Evolutionary conservation across 257 asterid genomes (phyloP), one percentile per base, ranked within the genome.

Genomic region (Echium plantagineum): DNA sequence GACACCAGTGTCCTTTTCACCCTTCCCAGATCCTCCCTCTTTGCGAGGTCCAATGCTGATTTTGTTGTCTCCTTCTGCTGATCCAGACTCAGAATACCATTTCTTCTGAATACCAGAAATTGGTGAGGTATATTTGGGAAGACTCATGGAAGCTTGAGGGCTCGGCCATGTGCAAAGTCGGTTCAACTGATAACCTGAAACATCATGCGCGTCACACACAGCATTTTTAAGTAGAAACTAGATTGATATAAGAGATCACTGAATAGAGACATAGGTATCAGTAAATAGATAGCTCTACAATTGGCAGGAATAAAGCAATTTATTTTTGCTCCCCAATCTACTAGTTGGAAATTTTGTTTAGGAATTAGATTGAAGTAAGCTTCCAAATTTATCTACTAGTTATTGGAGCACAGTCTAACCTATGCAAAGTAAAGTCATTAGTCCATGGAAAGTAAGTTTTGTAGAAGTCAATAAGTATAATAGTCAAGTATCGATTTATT

Each of bases 21-120:
- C 76, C 24, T 75, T 74, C 63, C 58, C 74, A 15, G 76, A 77
- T 64, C 71, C 87, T 52, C 59, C 72, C 21, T 69, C 79, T 59
- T 72, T 83, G 3, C 48, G 81, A 48, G 87, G 96, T 63, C 85
- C 88, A 24, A 79, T 80, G 60, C 85, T 85, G 51, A 82, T 81
- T 78, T 74, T 87, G 76, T 56, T 69, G 58, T 77, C 75, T 4
- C 75, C 83, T 66, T 75, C 87, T 24, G 81, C 55, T 8, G 77
- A 17, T 9, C 84, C 65, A 47, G 87, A 57, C 62, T 72, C 81
- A 58, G 96, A 87, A 30, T 70, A 58, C 71, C 85, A 80, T 26
- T 77, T 77, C 57, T 72, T 82, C 59, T 73, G 80, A 56, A 68
- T 17, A 55, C 66, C 61, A 63, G 65, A 24, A 61, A 72, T 66